phyloP scores from a whole-genome alignment of 345 rosid species.

The thale cress (Arabidopsis thaliana) region DNA sequence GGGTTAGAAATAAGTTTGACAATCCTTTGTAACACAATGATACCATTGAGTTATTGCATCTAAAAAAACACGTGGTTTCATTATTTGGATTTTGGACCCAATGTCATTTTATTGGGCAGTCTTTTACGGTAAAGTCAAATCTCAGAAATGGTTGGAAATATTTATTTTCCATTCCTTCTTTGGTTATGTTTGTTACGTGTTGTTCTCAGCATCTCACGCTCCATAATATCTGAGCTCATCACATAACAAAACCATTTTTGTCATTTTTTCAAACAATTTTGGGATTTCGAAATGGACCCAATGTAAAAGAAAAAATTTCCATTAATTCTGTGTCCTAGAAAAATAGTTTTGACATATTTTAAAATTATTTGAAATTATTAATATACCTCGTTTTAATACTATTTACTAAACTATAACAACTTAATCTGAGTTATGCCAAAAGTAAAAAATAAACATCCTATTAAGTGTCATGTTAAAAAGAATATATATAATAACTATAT shows the following conservation, averaged over 20 bases:
- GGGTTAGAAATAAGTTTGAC: neutral
- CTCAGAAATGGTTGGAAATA: conserved; percentile 2
- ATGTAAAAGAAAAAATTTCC: neutral
- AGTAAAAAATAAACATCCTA: no score
- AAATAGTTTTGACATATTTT: neutral
- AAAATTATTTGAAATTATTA: neutral
- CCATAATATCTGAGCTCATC: conserved; percentile 34
- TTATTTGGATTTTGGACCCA: conserved; percentile 21
- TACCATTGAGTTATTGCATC: neutral
- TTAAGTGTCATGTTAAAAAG: neutral
- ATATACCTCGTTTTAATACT: neutral
- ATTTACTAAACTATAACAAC: neutral
- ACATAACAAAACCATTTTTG: conserved; percentile 28
- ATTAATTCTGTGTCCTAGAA: neutral
- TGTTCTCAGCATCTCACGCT: conserved; percentile 32
- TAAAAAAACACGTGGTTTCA: conserved; percentile 2
- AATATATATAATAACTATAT: neutral
- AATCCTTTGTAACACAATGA: neutral
- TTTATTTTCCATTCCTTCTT: conserved; percentile 17
- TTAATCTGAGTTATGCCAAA: neutral
- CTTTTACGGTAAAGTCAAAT: conserved; percentile 32
- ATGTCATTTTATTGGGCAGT: conserved; percentile 4
- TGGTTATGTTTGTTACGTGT: conserved; percentile 38
- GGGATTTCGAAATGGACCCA: neutral
- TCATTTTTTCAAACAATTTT: conserved; percentile 25